Conservation (phyloP, 73 alveolate species). For the Paramecium biaurelia region DNA sequence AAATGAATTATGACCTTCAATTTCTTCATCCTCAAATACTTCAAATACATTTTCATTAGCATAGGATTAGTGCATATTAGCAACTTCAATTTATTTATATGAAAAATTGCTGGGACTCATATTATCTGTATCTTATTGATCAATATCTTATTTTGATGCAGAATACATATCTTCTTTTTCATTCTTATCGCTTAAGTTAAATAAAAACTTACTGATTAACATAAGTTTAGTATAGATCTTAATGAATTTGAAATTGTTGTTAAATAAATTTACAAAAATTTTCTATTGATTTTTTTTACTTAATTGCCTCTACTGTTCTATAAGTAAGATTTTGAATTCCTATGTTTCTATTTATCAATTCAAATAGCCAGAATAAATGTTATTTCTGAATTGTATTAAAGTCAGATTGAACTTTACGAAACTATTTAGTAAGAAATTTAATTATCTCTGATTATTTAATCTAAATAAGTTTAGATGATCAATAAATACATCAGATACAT, state of each 20-base stretch:
- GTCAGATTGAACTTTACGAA: background rate
- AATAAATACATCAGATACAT: background rate
- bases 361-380: background rate
- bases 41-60: background rate
- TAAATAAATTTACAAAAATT: background rate
- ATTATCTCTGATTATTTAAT: background rate
- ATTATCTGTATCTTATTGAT: background rate
- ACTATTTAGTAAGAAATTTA: background rate
- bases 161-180: background rate
- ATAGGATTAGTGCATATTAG: background rate
- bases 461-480: background rate
- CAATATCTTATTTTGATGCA: background rate
- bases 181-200: background rate
- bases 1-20: background rate
- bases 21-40: background rate
- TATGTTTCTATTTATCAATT: background rate
- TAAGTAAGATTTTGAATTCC: background rate
- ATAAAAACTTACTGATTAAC: background rate
- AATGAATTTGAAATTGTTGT: background rate
- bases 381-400: background rate
- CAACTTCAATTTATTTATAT: background rate
- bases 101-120: constrained; percentile 22
- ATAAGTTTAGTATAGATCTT: background rate
- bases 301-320: background rate
- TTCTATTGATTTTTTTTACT: background rate